Evolutionary conservation across 768 basidiomycete species (phyloP).

Genomic region (Lentinula lateritia): DNA sequence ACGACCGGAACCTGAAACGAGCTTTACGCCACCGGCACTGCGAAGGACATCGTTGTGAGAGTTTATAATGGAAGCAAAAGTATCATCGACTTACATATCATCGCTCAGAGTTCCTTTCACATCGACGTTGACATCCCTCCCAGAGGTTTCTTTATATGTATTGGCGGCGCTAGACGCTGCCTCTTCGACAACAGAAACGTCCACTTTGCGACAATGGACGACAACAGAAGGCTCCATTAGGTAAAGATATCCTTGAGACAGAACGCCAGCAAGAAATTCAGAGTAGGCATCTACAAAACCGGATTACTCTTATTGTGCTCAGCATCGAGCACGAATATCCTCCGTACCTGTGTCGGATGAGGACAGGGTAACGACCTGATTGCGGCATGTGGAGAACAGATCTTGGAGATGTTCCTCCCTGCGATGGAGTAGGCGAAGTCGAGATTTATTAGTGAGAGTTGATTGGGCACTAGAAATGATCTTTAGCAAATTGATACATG

Average conservation of each 20-base stretch:
- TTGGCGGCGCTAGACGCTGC: conserved; percentile 62
- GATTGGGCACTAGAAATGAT: conserved; percentile 71
- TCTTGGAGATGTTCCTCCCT: conserved; percentile 91
- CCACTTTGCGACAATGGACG: conserved; percentile 63
- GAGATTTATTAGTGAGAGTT: conserved; percentile 93
- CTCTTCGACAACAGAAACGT: conserved; percentile 51
- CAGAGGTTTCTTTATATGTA: conserved; percentile 75
- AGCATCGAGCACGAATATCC: not conserved
- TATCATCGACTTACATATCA: conserved; percentile 48
- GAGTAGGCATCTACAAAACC: conserved; percentile 54
- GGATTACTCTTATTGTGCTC: too few relatives aligned
- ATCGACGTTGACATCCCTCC: conserved; percentile 50
- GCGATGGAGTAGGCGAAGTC: conserved; percentile 82
- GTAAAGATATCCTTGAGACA: conserved; percentile 82
- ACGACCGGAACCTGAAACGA: conserved; percentile 63
- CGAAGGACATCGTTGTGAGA: not conserved
- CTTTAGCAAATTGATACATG: conserved; percentile 1
- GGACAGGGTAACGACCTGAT: conserved; percentile 55
- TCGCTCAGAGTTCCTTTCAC: conserved; percentile 61
- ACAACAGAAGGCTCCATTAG: conserved; percentile 72
- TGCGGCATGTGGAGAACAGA: conserved; percentile 72
- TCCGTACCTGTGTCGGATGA: not conserved
- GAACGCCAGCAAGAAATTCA: conserved; percentile 77
- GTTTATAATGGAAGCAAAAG: not conserved
- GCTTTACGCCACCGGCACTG: conserved; percentile 83